phyloP scores from a whole-genome alignment of 495 filamentous ascomycete genomes.

The Neurospora sp. region DNA sequence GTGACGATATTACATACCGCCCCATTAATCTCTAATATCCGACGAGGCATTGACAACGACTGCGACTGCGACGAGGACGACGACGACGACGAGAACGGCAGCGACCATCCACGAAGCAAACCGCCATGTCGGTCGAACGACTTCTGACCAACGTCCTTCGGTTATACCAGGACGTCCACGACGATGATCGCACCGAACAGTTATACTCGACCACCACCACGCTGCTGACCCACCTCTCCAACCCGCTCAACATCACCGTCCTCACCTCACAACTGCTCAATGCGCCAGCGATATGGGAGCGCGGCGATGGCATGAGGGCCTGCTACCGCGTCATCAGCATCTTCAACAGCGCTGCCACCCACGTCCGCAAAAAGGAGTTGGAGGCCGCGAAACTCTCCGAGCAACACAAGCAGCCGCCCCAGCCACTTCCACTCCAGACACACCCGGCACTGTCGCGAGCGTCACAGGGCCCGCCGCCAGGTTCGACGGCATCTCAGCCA shows the following conservation, averaged over 20 bases:
- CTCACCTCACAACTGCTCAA: constrained; percentile 83
- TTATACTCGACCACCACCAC: constrained; percentile 74
- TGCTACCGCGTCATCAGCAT: constrained; percentile 72
- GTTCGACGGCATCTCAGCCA: neutral
- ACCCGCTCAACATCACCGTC: constrained; percentile 82
- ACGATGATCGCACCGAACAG: constrained; percentile 37
- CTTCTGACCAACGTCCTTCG: constrained; percentile 40
- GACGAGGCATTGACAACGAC: neutral
- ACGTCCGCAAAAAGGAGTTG: constrained; percentile 45
- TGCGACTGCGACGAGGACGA: neutral
- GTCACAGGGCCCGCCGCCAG: neutral
- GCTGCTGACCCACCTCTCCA: constrained; percentile 72
- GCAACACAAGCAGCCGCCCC: constrained; percentile 7
- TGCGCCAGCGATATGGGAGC: constrained; percentile 73
- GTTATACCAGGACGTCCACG: constrained; percentile 39
- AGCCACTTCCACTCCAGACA: neutral
- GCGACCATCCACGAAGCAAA: constrained; percentile 3
- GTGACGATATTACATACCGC: neutral
- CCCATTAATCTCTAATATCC: neutral
- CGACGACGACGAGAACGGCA: neutral
- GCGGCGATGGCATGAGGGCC: constrained; percentile 55
- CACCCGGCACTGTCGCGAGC: neutral
- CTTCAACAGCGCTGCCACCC: constrained; percentile 74
- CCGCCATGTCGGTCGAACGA: constrained; percentile 38
- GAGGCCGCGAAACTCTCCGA: constrained; percentile 35